Base-by-base conservation (phyloP, 192 early-diverging fungal genomes). In the Powellomyces hirtus region DNA sequence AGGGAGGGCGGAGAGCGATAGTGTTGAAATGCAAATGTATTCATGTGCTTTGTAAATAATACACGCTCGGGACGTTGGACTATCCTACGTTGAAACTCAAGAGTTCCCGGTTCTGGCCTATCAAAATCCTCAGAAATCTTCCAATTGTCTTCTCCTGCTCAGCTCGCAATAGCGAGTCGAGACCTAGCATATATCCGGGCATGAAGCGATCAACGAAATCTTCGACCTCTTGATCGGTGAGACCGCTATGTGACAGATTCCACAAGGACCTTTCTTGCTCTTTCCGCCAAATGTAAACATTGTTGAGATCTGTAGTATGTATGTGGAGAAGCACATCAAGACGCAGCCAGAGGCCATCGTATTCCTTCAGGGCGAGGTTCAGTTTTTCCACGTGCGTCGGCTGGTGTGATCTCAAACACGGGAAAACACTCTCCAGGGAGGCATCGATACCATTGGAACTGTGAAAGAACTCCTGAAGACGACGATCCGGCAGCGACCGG, bases 151-250 rank as follows among this genome's bases (percentile, higher is more conserved):
- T 16, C 5, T 22, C 29, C 53, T 34, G 14, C 53, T 34, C 53
- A 30, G 24, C 53, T 18, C 4, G 1, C 2, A 56, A 37, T 20
- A 60, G 59, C 16, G 36, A 36, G 6, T 38, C 37, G n/a, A 60
- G 59, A 2, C 59, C 59, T 38, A 60, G 36, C 4, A 71, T 31
- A 58, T 98, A 96, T 1, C 81, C 83, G 1, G 96, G 96, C 90
- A 95, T 91, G 71, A 91, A 98, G 24, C 89, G 80, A 34, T 90
- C 79, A 1, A 98, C 89, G 86, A 98, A 96, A 55, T 88, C 87
- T 3, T 77, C 62, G 11, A 98, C 88, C 75, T 93, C 83, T n/a
- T 86, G 78, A 49, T 90, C 84, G 0, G 79, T 80, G 74, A 98
- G 74, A 24, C 75, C 81, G 5, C 44, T 29, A 7, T 70, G 64